Evolutionary conservation across 139 green algal species (phyloP), one percentile per base, ranked within the genome.

Genomic region (Chlorella sorokiniana): DNA sequence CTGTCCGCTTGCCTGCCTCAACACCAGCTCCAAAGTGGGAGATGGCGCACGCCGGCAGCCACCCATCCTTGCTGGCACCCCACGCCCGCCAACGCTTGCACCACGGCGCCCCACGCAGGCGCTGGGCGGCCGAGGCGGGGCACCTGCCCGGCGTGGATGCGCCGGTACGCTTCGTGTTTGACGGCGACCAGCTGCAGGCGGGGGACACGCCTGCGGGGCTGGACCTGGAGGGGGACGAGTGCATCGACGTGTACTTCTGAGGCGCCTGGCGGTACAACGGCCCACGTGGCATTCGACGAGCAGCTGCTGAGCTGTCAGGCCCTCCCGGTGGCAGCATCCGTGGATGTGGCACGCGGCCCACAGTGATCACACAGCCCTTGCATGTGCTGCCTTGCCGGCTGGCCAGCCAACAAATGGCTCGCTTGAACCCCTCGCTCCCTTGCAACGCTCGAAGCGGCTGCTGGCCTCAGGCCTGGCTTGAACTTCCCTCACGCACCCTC

Each of bases 211-310:
- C 84, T 6, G 69, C 40, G 23, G 67, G 31, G 1, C 76, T 89
- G 61, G 85, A 89, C n/a, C 76, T 88, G 72, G 85, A 89, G 1
- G 73, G 88, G 11, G 85, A 52, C 27, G 85, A 89, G 22, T 72
- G 80, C 27, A 70, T 87, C 20, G 83, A 87, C 35, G 72, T 81
- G 9, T 42, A 68, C 65, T 82, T 70, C 27, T 67, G 63, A 82
- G 35, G 48, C 48, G 16, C 48, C 48, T 59, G 48, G 48, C n/a
- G n/a, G n/a, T n/a, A n/a, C n/a, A n/a, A n/a, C n/a, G n/a, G n/a
- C n/a, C n/a, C n/a, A n/a, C n/a, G n/a, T n/a, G n/a, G n/a, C n/a
- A n/a, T n/a, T n/a, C n/a, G n/a, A n/a, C n/a, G n/a, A n/a, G n/a
- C n/a, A n/a, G n/a, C n/a, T n/a, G n/a, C n/a, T n/a, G n/a, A n/a